A percentile compares a stretch with the other conserved stretches of the same genome.
These are phyloP conservation scores for Sarcodon aspratus DNA, from an alignment of 768 basidiomycete species.

Conservation along the genomic window DNA sequence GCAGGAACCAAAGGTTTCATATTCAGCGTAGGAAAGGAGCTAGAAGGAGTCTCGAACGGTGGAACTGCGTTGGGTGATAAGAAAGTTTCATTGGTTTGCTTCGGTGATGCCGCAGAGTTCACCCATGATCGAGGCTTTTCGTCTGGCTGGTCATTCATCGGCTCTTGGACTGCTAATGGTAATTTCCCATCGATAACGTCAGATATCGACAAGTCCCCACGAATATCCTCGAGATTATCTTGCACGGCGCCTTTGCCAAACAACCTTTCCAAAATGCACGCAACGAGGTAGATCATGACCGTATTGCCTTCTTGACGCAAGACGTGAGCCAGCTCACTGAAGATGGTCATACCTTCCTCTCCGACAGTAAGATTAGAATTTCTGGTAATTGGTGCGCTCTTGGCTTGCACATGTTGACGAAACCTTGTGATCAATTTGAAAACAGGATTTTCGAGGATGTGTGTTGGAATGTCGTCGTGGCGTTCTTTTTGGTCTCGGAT, in stretches of 20 bases:
- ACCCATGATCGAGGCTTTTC: no score
- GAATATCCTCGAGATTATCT: constrained; percentile 60
- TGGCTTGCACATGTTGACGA: constrained; percentile 67
- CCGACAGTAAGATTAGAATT: constrained; percentile 55
- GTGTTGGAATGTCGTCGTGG: constrained; percentile 57
- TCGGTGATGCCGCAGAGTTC: no score
- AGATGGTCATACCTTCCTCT: constrained; percentile 54
- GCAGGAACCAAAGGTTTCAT: constrained; percentile 1
- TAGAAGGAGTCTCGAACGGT: constrained; percentile 3
- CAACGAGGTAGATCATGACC: constrained; percentile 78
- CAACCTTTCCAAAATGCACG: constrained; percentile 78
- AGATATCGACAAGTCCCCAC: constrained; percentile 40
- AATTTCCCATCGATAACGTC: constrained; percentile 63
- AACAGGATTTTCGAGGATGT: constrained; percentile 60
- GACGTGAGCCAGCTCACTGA: constrained; percentile 46
- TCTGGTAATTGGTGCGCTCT: constrained; percentile 66
- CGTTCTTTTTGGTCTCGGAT: constrained; percentile 77
- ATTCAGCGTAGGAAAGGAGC: constrained; percentile 1
- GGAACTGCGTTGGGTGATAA: constrained; percentile 11
- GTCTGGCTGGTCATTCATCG: no score
- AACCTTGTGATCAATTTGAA: constrained; percentile 78
- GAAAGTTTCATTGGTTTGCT: no score
- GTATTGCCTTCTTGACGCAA: constrained; percentile 54
- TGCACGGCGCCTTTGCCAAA: constrained; percentile 69
- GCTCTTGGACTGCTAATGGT: not conserved